Base-by-base conservation (phyloP, 352 stramenopile genomes). In the Peronospora tabacina region DNA sequence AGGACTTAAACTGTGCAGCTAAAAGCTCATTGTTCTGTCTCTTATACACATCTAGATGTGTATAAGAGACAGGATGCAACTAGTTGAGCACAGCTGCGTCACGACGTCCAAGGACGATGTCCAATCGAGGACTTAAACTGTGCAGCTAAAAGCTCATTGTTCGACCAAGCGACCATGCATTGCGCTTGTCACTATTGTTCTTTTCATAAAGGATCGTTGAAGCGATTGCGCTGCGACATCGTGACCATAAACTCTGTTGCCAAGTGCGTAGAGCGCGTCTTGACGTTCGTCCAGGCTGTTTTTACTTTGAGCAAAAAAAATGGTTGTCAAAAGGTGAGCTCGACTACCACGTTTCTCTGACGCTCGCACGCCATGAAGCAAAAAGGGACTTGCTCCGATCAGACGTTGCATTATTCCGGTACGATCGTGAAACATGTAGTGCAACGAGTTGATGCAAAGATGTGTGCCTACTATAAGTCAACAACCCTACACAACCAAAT, bases 381-480 rank as follows among this genome's bases (percentile, higher is more conserved):
- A 60, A 33, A 52, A 53, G 38, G 49, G 44, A 4, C 49, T 55
- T 40, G 37, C 26, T 20, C 32, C 26, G 26, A 33, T 53, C 36
- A 41, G 10, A 28, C 29, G 10, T 16, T 54, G 47, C 26, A 40
- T 15, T 26, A 11, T 13, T 51, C 28, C 29, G 35, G 45, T 50
- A 19, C 35, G 30, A 22, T 8, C 45, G 40, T 49, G 39, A 32
- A 15, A 32, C 3, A 29, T 34, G 29, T 36, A 7, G 7, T 36
- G 19, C 40, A 66, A 58, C 36, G 44, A 41, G 35, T 53, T 61
- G 44, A 63, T 55, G 22, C 40, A 12, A 32, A 47, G 40, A 64
- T 61, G 56, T 64, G 26, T 52, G 39, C 33, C 39, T 19, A 36
- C 43, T 58, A 9, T 55, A 55, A 55, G 44, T 60, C 56, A 60